A percentile compares a stretch with the other conserved stretches of the same genome.
These are phyloP conservation scores for Salix dunnii DNA, from an alignment of 345 rosid species.

Conservation along the genomic window DNA sequence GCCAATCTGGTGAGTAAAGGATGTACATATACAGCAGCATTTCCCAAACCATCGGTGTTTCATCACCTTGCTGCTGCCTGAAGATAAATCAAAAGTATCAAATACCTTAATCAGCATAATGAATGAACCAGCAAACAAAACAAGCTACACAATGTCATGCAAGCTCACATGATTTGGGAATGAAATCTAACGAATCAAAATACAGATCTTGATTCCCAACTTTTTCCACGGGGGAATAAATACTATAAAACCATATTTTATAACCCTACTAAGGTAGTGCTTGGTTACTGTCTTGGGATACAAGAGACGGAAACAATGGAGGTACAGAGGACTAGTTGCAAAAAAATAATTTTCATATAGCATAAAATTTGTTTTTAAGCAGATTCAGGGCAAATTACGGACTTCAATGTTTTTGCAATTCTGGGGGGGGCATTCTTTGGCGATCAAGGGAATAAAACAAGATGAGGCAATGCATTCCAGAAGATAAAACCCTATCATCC, in stretches of 20 bases:
- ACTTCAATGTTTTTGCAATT: not conserved
- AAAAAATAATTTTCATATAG: not conserved
- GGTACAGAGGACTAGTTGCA: not conserved
- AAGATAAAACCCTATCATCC: not conserved
- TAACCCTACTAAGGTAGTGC: not conserved
- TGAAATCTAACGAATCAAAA: not conserved
- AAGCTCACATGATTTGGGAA: not conserved
- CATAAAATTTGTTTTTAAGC: not conserved
- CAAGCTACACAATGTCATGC: not conserved
- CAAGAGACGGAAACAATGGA: not conserved
- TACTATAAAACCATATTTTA: not conserved
- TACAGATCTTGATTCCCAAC: not conserved
- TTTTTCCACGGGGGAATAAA: not conserved
- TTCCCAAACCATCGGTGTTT: conserved; percentile 99
- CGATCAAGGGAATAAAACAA: not conserved
- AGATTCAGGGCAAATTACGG: not conserved
- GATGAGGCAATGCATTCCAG: not conserved
- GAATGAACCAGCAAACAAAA: not conserved
- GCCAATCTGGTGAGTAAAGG: conserved; percentile 98
- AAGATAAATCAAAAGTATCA: not conserved
- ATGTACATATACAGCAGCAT: conserved; percentile 92
- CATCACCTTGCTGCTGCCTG: conserved; percentile 98
- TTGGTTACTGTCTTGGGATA: too few relatives aligned
- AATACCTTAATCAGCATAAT: not conserved
- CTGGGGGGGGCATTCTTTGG: not conserved